Evolutionary conservation across 768 basidiomycete species (phyloP), one percentile per base, ranked within the genome.

Genomic region (Pisolithus albus): DNA sequence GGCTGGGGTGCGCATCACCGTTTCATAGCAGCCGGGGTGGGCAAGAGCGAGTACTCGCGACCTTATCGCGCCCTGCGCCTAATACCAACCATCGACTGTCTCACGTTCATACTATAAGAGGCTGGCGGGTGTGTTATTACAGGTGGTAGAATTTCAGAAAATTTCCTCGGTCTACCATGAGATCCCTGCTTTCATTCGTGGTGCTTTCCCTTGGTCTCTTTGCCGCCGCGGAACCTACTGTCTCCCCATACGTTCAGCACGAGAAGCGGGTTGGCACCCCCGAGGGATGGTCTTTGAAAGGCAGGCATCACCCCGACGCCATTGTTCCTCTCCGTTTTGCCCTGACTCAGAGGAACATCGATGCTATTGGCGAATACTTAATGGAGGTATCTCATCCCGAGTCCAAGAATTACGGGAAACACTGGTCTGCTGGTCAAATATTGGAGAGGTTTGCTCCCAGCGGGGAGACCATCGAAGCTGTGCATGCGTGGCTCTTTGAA

Each of bases 381-480:
- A 56, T 65, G 55, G 65, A 67, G 21, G 58, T 72, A 10, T 67
- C 5, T 4, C 11, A 13, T 4, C 11, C 34, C 34, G 13, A 34
- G 15, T 68, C 66, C 5, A 56, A 56, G 4, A 62, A 61, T 48
- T 71, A 67, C 21, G 65, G 69, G 1, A 56, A 64, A 23, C 67
- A 71, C 51, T 72, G 66, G 65, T 60, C 61, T 43, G 53, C 61
- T 0, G 50, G 56, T 16, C 67, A 66, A 32, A 60, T 79, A 43
- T 70, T 69, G 23, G 63, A 71, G 15, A 67, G 58, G 44, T 78
- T 78, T 46, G 69, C 74, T 0, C 77, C 77, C 0, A 68, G 63
- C 47, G 43, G 57, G 18, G 64, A 68, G 37, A 69, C 73, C 0
- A 56, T 75, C 16, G 59, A 64, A 2, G 55, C 62, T 2, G 76